phyloP scores from a whole-genome alignment of 345 rosid genomes.

The Citrus sp. region DNA sequence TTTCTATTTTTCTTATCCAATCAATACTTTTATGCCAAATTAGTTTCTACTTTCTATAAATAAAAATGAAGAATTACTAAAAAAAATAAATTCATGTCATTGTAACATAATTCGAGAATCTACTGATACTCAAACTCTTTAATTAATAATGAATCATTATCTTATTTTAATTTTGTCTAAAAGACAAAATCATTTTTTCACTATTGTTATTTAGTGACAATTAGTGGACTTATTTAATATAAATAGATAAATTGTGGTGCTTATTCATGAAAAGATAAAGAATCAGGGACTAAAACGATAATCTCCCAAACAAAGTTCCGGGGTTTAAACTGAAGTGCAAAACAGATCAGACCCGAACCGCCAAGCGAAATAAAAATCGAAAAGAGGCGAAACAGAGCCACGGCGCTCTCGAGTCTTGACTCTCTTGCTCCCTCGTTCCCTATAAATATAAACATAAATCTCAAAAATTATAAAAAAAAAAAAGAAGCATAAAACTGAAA shows the following conservation, averaged over 20 bases:
- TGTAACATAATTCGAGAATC: too few species aligned
- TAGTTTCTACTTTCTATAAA: too few species aligned
- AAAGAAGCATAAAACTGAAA: neutral
- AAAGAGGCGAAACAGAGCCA: neutral
- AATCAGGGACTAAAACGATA: neutral
- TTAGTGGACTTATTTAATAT: neutral
- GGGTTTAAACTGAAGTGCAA: neutral
- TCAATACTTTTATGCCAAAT: neutral
- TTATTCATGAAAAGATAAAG: neutral
- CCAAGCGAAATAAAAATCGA: conserved; percentile 5
- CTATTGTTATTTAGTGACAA: neutral
- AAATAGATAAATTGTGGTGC: neutral
- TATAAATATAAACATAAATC: conserved; percentile 6
- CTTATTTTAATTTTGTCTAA: neutral
- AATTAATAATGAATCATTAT: too few species aligned
- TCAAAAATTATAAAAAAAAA: neutral
- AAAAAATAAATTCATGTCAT: too few species aligned
- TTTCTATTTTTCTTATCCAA: too few species aligned
- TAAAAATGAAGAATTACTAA: too few species aligned
- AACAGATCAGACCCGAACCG: conserved; percentile 11
- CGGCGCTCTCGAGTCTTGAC: neutral
- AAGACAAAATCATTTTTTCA: too few species aligned
- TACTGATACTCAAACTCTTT: neutral
- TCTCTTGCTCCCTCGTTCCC: neutral
- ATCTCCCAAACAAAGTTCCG: neutral